Evolutionary conservation across 441 rosid genomes (phyloP).

Genomic region (Arabidopsis lyrata): DNA sequence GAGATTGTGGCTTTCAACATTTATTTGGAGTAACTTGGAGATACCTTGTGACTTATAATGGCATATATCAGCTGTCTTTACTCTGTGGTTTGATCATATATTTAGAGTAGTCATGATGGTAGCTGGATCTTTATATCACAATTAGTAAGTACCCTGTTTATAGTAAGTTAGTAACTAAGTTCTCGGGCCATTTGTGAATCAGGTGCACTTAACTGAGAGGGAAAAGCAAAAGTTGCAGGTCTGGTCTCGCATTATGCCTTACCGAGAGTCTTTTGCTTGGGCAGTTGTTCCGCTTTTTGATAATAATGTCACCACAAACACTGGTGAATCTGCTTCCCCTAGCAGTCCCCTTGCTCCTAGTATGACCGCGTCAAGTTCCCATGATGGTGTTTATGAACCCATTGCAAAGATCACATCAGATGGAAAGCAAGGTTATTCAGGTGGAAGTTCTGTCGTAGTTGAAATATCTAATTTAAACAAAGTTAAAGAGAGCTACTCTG

Average conservation of each 20-base stretch:
- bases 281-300: constrained; percentile 98
- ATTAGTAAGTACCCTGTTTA: constrained; percentile 7
- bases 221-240: constrained; percentile 99
- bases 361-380: constrained; percentile 89
- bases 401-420: constrained; percentile 88
- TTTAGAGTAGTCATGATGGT: constrained; percentile 24
- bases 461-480: constrained; percentile 97
- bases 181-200: constrained; percentile 42
- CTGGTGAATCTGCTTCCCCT: constrained; percentile 96
- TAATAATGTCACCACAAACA: constrained; percentile 77
- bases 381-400: constrained; percentile 85
- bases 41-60: constrained; percentile 18
- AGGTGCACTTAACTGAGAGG: constrained; percentile 96
- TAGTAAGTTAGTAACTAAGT: constrained; percentile 33
- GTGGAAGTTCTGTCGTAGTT: constrained; percentile 89
- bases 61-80: constrained; percentile 14
- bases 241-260: constrained; percentile 99
- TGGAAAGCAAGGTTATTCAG: constrained; percentile 85
- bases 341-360: constrained; percentile 97
- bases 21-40: constrained; percentile 19
- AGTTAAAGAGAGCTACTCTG: constrained; percentile 98
- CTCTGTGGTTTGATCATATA: constrained; percentile 24
- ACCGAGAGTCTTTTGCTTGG: constrained; percentile 98
- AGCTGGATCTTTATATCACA: constrained; percentile 13
- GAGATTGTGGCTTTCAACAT: constrained; percentile 19